A percentile compares a stretch with the other conserved stretches of the same genome.
phyloP scores from a whole-genome alignment of 2,329 filamentous ascomycete species.

The Fusarium siculi region DNA sequence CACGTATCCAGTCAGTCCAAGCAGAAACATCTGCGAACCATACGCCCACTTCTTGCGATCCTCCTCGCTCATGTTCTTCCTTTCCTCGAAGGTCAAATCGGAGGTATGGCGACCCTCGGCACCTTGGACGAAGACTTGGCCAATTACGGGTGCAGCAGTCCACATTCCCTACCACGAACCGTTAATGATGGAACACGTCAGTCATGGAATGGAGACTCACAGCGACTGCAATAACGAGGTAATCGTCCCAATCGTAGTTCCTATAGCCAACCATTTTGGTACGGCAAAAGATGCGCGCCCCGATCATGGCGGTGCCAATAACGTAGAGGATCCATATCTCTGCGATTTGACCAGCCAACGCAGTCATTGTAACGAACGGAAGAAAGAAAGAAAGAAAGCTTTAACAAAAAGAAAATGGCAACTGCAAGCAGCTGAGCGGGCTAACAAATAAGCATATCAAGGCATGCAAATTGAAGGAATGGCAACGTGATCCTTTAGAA shows the following conservation, averaged over 20 bases:
- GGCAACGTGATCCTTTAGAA: background rate
- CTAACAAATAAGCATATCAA: background rate
- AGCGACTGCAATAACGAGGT: slow-evolving; percentile 39
- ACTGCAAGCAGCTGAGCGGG: background rate
- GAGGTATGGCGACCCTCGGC: slow-evolving; percentile 47
- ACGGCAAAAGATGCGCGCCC: slow-evolving; percentile 47
- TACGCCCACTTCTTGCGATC: slow-evolving; percentile 44
- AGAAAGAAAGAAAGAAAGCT: background rate
- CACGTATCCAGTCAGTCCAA: slow-evolving; percentile 49
- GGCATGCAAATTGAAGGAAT: background rate
- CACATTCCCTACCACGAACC: slow-evolving; percentile 21
- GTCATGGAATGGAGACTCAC: background rate
- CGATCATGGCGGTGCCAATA: slow-evolving; percentile 47
- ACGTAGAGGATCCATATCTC: slow-evolving; percentile 53
- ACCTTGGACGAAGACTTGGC: slow-evolving; percentile 42
- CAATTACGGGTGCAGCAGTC: slow-evolving; percentile 36
- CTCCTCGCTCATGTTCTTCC: slow-evolving; percentile 44
- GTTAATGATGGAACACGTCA: background rate
- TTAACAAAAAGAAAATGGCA: background rate
- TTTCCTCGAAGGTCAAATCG: slow-evolving; percentile 44
- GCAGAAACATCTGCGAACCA: slow-evolving; percentile 51
- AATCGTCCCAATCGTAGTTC: slow-evolving; percentile 49
- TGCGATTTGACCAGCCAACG: slow-evolving; percentile 27
- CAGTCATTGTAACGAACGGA: background rate
- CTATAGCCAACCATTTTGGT: slow-evolving; percentile 48